A percentile compares a stretch with the other conserved stretches of the same genome.
Conservation (phyloP, 805 yeast species). For the Monosporozyma solicola region DNA sequence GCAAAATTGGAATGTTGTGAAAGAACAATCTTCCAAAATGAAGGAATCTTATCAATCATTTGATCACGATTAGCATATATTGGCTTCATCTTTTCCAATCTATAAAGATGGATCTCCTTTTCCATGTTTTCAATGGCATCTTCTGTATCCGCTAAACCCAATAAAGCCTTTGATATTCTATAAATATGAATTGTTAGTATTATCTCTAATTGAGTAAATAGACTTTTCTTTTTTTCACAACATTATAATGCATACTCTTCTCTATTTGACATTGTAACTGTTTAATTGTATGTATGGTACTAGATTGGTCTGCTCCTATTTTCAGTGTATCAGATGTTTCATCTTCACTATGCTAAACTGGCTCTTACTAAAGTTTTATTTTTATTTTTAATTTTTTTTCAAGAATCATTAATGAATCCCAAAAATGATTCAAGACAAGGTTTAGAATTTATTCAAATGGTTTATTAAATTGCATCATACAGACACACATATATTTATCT, state of each 20-base stretch:
- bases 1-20: conserved; percentile 80
- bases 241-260: conserved; percentile 1
- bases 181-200: not conserved
- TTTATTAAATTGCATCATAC: not conserved
- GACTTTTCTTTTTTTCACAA: too few relatives aligned
- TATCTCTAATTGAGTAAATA: not conserved
- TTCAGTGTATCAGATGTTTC: not conserved
- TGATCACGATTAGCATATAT: conserved; percentile 50
- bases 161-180: conserved; percentile 11
- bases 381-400: not conserved
- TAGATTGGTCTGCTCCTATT: not conserved
- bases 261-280: not conserved
- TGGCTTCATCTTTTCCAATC: conserved; percentile 45
- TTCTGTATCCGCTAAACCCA: conserved; percentile 47
- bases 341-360: not conserved
- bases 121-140: conserved; percentile 52
- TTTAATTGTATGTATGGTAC: not conserved
- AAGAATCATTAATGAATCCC: not conserved
- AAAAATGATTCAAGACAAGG: not conserved
- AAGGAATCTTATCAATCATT: conserved; percentile 47
- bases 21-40: conserved; percentile 81
- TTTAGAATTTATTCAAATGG: not conserved
- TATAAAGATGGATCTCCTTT: conserved; percentile 44
- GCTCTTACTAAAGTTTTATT: not conserved
- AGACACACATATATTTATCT: not conserved